Percentiles rank a stretch among this genome's conserved stretches.
Evolutionary conservation across 73 alveolate species (phyloP).

Genomic region (Urostyla sp.): DNA sequence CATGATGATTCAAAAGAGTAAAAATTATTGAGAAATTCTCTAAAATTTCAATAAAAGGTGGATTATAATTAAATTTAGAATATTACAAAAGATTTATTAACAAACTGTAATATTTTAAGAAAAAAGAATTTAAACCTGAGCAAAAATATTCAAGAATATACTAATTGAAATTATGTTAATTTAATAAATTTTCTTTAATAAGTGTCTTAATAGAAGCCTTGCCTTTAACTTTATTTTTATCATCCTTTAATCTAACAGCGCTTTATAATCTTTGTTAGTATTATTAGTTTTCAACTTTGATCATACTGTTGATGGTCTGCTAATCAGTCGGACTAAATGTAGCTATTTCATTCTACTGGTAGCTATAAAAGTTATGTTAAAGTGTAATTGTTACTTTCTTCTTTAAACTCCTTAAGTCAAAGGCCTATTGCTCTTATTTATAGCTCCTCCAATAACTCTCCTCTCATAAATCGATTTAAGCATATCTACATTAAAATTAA

Average conservation of each 20-base stretch:
- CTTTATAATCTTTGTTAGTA: constrained; percentile 1
- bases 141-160: background rate
- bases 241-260: background rate
- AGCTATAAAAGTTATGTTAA: background rate
- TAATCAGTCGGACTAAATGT: constrained; percentile 20
- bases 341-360: background rate
- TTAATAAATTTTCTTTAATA: constrained; percentile 16
- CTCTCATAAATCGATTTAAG: constrained; percentile 35
- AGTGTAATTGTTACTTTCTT: background rate
- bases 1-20: background rate
- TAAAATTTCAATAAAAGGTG: background rate
- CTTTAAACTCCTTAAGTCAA: constrained; percentile 6
- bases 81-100: constrained; percentile 15
- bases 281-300: constrained; percentile 9
- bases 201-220: constrained; percentile 51
- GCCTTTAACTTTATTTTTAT: constrained; percentile 17
- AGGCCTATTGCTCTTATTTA: constrained; percentile 2
- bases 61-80: background rate
- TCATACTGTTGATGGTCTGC: constrained; percentile 1
- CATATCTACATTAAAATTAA: no score
- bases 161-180: background rate
- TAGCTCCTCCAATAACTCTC: constrained; percentile 5
- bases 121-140: constrained; percentile 19
- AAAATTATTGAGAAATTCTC: background rate
- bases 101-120: constrained; percentile 19